Evolutionary conservation across 2,329 filamentous ascomycete species (phyloP).

Genomic region (Trichoderma gracile): DNA sequence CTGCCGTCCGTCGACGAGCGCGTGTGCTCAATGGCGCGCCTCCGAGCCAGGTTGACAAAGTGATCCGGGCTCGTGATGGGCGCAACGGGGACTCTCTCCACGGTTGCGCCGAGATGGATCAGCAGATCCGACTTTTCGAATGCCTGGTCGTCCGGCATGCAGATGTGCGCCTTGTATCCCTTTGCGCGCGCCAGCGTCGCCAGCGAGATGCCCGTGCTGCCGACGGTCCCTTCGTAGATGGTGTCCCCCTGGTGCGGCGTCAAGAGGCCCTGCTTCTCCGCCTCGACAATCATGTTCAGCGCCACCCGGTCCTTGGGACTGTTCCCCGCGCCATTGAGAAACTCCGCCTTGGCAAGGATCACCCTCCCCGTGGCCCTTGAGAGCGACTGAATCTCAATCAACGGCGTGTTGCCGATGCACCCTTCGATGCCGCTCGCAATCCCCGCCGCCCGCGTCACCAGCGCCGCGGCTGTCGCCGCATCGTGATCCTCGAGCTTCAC

Average conservation of each 20-base stretch:
- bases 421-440: conserved; percentile 77
- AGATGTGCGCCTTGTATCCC: conserved; percentile 92
- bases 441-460: conserved; percentile 29
- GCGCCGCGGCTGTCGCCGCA: conserved; percentile 25
- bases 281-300: conserved; percentile 80
- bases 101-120: conserved; percentile 84
- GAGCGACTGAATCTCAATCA: conserved; percentile 82
- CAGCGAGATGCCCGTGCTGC: conserved; percentile 92
- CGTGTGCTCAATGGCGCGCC: conserved; percentile 74
- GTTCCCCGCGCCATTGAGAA: conserved; percentile 90
- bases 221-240: conserved; percentile 96
- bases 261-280: conserved; percentile 75
- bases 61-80: conserved; percentile 92
- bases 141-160: conserved; percentile 92
- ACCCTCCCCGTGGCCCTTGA: conserved; percentile 84
- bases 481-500: conserved; percentile 60
- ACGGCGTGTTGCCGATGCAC: conserved; percentile 89
- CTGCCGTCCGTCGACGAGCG: conserved; percentile 57
- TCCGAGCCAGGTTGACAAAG: conserved; percentile 88
- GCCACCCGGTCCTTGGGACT: conserved; percentile 96
- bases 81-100: conserved; percentile 86
- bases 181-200: conserved; percentile 83
- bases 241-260: conserved; percentile 82
- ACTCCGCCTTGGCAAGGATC: conserved; percentile 93
- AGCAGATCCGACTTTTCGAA: conserved; percentile 87